Evolutionary conservation across 2,329 filamentous ascomycete species (phyloP).

Genomic region (Alternaria rosae): DNA sequence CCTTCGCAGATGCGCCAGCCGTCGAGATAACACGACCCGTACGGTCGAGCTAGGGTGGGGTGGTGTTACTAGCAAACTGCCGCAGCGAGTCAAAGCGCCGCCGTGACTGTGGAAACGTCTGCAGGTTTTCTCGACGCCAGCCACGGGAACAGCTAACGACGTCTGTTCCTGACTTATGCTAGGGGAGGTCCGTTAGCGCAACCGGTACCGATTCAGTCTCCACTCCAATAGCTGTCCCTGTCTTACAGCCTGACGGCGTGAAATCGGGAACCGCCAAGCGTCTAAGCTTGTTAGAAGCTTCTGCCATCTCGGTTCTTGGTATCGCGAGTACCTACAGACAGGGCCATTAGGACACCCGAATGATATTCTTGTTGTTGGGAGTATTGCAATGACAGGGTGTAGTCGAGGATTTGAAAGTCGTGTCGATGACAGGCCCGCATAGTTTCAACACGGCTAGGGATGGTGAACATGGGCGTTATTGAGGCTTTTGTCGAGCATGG

Average conservation of each 20-base stretch:
- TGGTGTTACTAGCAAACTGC: neutral
- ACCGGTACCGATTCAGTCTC: slow-evolving; percentile 10
- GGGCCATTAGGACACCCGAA: neutral
- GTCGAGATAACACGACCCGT: slow-evolving; percentile 63
- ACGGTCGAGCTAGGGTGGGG: slow-evolving; percentile 11
- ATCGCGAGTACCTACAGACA: neutral
- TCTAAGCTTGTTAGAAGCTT: neutral
- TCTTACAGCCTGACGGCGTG: neutral
- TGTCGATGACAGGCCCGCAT: neutral
- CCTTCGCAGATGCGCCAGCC: slow-evolving; percentile 73
- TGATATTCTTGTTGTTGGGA: neutral
- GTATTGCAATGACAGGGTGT: neutral
- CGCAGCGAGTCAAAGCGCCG: neutral
- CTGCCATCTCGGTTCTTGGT: neutral
- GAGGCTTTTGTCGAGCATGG: slow-evolving; percentile 1
- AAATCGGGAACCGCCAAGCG: neutral
- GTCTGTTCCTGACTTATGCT: slow-evolving; percentile 12
- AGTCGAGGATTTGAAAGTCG: neutral
- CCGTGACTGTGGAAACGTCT: neutral
- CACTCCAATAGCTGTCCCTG: slow-evolving; percentile 7
- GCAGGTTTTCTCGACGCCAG: slow-evolving; percentile 8
- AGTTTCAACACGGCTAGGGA: neutral
- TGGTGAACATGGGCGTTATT: neutral
- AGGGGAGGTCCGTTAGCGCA: slow-evolving; percentile 10
- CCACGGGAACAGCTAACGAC: slow-evolving; percentile 5